Base-by-base conservation (phyloP, 179 eudicot genomes). In the Camellia oleifera region DNA sequence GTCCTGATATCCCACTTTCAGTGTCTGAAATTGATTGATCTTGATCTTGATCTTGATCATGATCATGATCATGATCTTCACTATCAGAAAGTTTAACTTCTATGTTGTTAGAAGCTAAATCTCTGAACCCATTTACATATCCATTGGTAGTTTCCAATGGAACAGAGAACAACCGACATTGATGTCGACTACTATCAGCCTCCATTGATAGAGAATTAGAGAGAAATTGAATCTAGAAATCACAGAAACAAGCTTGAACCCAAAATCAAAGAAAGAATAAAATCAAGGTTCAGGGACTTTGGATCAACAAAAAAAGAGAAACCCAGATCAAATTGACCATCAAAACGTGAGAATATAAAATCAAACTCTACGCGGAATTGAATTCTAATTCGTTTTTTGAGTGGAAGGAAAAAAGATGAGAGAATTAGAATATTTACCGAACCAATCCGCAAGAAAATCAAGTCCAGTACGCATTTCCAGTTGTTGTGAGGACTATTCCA, bases 1-100 rank as follows among this genome's bases (percentile, higher is more conserved):
- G 23, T 18, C 88, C 89, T 0, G 90, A 84, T 20, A 86, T 74
- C 9, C 81, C 82, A 77, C 97, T 93, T 67, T 91, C 97, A 67
- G 87, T 82, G 68, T 91, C 94, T 5, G 95, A 88, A 69, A 80
- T 80, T 7, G 84, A 81, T 7, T 78, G 8, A 1, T 76, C 82
- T 2, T 44, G 18, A 65, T 75, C 71, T 0, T 26, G 26, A 26
- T 26, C 26, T 0, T 44, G 18, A 65, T 75, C 71, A 7, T 23
- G 62, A 32, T 32, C 32, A 32, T 32, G 12, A 58, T 17, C 32
- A 32, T 32, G 32, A 75, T 69, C 57, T 56, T 53, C 45, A 5
- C n/a, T 7, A 44, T 23, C 56, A 18, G 75, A 69, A n/a, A 56
- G 74, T 15, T 32, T 57, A 53, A 32, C 0, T 32, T 32, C 74